These are phyloP conservation scores for Malassezia globosa DNA, from an alignment of 1,284 basidiomycete species.

Conservation along the genomic window DNA sequence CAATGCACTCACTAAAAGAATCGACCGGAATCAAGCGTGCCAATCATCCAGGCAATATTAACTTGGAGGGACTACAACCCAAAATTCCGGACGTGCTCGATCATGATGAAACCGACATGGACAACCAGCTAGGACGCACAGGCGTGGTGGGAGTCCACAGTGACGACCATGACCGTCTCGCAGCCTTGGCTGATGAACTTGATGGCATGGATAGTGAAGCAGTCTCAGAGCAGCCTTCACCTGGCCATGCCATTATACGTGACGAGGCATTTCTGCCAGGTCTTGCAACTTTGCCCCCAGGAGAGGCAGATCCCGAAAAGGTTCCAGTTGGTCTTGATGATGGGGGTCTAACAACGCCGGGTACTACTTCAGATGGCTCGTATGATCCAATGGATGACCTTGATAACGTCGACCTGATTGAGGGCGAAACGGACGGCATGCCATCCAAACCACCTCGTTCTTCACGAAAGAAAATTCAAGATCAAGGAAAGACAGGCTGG, in stretches of 20 bases:
- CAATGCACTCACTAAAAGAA: not conserved
- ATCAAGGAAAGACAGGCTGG: constrained; percentile 31
- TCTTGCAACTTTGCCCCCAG: constrained; percentile 13
- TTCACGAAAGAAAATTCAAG: constrained; percentile 6
- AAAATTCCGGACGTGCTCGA: constrained; percentile 11
- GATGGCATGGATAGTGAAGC: constrained; percentile 5
- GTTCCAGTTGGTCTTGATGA: not conserved
- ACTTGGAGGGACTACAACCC: constrained; percentile 25
- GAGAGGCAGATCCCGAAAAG: not conserved
- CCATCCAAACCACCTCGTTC: constrained; percentile 18
- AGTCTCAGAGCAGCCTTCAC: not conserved
- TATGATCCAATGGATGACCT: constrained; percentile 41
- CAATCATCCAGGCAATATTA: constrained; percentile 39
- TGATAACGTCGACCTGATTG: constrained; percentile 39
- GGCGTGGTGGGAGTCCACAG: constrained; percentile 11
- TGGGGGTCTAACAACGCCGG: constrained; percentile 1
- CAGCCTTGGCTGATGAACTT: constrained; percentile 11
- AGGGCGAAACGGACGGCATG: constrained; percentile 45
- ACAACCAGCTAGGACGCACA: not conserved
- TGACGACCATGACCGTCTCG: constrained; percentile 3
- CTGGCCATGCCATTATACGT: constrained; percentile 14
- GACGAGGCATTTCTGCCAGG: constrained; percentile 29
- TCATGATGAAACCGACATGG: not conserved
- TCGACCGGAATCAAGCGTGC: constrained; percentile 19
- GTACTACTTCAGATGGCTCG: constrained; percentile 25